Conservation (phyloP, 257 asterid genomes). For the Solanum piurae region DNA sequence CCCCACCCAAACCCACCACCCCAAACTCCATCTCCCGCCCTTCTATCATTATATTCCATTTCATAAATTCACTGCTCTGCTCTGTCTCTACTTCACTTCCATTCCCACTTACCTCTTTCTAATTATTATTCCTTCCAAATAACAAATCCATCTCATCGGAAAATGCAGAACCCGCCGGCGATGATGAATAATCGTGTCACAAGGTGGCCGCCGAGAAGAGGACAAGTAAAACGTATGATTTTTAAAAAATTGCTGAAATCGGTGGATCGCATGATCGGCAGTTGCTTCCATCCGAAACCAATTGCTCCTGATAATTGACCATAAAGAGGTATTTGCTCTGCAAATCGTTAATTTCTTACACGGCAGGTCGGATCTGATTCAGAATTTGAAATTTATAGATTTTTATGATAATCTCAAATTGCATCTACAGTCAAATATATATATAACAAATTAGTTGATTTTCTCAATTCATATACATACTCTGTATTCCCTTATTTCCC, state of each 20-base stretch:
- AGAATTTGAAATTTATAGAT: not conserved
- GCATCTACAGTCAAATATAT: too few species aligned
- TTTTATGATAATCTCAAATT: not conserved
- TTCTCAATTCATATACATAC: not conserved
- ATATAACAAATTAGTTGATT: not conserved
- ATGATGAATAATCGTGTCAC: not conserved
- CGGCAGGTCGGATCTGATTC: not conserved
- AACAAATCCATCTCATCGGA: not conserved
- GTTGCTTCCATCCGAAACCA: not conserved
- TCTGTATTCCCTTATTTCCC: not conserved
- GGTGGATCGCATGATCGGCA: not conserved
- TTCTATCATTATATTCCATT: not conserved
- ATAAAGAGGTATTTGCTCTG: not conserved
- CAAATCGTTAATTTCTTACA: not conserved
- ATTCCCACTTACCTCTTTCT: not conserved
- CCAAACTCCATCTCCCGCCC: not conserved
- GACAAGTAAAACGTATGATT: slow-evolving; percentile 1
- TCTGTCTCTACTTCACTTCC: not conserved
- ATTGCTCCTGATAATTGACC: not conserved
- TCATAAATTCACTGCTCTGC: not conserved
- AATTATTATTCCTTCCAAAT: not conserved
- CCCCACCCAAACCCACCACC: not conserved
- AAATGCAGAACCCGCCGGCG: not conserved
- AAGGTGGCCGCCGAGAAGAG: slow-evolving; percentile 9
- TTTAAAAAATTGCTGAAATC: slow-evolving; percentile 12